phyloP scores from a whole-genome alignment of 352 stramenopile species.

The Pilasporangium apinafurcum region DNA sequence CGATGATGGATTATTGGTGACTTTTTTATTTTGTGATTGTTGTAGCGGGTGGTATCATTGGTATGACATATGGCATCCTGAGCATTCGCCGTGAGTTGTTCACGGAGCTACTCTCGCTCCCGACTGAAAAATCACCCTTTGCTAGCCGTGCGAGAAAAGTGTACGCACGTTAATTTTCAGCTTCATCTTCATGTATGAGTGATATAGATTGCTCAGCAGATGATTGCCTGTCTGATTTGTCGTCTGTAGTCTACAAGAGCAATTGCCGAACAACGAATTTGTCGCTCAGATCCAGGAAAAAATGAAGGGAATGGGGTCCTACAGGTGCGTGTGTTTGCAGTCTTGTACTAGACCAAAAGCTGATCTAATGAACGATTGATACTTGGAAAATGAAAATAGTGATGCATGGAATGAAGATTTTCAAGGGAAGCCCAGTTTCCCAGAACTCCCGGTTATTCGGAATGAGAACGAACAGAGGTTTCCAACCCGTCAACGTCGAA shows the following conservation, averaged over 20 bases:
- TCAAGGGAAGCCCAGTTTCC: conserved; percentile 6
- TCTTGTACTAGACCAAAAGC: too few species aligned
- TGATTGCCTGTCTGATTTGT: background rate
- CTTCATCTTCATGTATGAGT: too few species aligned
- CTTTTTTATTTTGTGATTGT: background rate
- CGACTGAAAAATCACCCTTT: conserved; percentile 29
- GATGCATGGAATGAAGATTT: conserved; percentile 34
- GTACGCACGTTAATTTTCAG: conserved; percentile 4
- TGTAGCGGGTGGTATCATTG: conserved; percentile 18
- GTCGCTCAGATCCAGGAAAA: conserved; percentile 48
- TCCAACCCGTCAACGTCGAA: conserved; percentile 1
- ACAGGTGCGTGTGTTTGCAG: conserved; percentile 25
- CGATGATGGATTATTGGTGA: too few species aligned
- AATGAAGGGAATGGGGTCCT: conserved; percentile 27
- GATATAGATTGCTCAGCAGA: too few species aligned
- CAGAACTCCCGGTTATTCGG: too few species aligned
- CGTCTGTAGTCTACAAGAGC: conserved; percentile 20
- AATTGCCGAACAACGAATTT: conserved; percentile 41
- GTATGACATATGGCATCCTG: conserved; percentile 25
- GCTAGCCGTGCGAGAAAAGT: conserved; percentile 13
- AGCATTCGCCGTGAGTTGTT: conserved; percentile 27
- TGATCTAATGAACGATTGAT: background rate
- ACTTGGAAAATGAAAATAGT: conserved; percentile 7
- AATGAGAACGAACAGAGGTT: too few species aligned
- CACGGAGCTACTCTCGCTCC: conserved; percentile 26